These are phyloP conservation scores for Bromus sterilis DNA, from an alignment of 176 grass and related monocot genomes.

Conservation along the genomic window DNA sequence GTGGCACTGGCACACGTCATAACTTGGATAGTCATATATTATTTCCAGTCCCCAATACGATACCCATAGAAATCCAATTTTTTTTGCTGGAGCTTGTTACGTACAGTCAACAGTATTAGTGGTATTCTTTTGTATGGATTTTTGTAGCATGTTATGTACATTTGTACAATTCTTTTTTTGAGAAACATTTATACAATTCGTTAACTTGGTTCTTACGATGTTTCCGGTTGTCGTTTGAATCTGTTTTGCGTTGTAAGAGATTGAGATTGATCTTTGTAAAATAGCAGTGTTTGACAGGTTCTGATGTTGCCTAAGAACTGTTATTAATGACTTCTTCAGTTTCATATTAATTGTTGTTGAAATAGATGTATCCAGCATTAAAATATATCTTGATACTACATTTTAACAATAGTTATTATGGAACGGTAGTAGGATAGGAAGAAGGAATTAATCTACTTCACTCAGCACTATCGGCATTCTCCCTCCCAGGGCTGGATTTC, in stretches of 20 bases:
- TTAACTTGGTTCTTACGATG: neutral
- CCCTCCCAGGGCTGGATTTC: too few species aligned
- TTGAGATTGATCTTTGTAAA: neutral
- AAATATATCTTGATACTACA: too few species aligned
- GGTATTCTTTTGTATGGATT: neutral
- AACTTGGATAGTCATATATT: slow-evolving; percentile 26
- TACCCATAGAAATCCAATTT: slow-evolving; percentile 9
- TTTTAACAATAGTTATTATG: too few species aligned
- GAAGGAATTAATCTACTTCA: too few species aligned
- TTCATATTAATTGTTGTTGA: too few species aligned
- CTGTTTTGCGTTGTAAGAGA: neutral
- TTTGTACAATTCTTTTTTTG: too few species aligned
- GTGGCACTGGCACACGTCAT: neutral
- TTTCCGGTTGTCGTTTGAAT: neutral
- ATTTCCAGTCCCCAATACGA: slow-evolving; percentile 9
- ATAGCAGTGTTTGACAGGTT: neutral
- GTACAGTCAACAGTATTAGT: slow-evolving; percentile 2
- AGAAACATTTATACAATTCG: too few species aligned
- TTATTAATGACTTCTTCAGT: neutral
- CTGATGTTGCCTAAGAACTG: neutral
- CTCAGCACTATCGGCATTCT: too few species aligned
- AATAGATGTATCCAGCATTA: too few species aligned
- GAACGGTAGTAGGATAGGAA: too few species aligned
- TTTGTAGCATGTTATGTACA: too few species aligned
- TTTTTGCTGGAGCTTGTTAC: neutral